phyloP scores from a whole-genome alignment of 192 early-diverging fungal species.

The Coemansia nantahalensis region DNA sequence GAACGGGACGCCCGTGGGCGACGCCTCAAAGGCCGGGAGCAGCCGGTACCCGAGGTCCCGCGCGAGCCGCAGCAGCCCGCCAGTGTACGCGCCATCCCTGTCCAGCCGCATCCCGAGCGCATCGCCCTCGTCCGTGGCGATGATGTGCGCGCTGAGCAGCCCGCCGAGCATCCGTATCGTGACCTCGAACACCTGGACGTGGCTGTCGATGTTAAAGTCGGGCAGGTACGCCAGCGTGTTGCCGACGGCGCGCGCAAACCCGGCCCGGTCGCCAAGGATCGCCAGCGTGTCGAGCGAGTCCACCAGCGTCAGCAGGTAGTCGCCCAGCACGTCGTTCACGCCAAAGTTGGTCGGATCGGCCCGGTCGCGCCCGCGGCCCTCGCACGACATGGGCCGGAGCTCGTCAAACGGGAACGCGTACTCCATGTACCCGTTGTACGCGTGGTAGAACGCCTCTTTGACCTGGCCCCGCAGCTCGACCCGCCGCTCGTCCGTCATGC shows the following conservation, averaged over 20 bases:
- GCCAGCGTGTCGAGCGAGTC: constrained; percentile 89
- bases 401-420: constrained; percentile 91
- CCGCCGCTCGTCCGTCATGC: constrained; percentile 33
- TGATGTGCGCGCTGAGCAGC: constrained; percentile 83
- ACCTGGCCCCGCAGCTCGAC: constrained; percentile 19
- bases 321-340: constrained; percentile 93
- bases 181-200: constrained; percentile 94
- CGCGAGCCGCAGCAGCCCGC: constrained; percentile 77
- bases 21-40: constrained; percentile 83
- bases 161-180: constrained; percentile 90
- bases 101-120: constrained; percentile 56
- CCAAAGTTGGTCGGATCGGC: constrained; percentile 50
- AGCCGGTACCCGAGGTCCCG: constrained; percentile 77
- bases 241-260: constrained; percentile 65
- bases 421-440: constrained; percentile 75
- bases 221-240: constrained; percentile 62
- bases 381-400: constrained; percentile 83
- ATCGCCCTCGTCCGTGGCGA: constrained; percentile 67
- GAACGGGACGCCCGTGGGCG: constrained; percentile 78
- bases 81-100: constrained; percentile 59
- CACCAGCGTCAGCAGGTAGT: constrained; percentile 90
- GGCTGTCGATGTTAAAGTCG: constrained; percentile 75
- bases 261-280: constrained; percentile 62
- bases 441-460: constrained; percentile 70
- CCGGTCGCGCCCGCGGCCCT: constrained; percentile 68